Evolutionary conservation across 2,329 filamentous ascomycete species (phyloP).

Genomic region (Blastomyces parvus): DNA sequence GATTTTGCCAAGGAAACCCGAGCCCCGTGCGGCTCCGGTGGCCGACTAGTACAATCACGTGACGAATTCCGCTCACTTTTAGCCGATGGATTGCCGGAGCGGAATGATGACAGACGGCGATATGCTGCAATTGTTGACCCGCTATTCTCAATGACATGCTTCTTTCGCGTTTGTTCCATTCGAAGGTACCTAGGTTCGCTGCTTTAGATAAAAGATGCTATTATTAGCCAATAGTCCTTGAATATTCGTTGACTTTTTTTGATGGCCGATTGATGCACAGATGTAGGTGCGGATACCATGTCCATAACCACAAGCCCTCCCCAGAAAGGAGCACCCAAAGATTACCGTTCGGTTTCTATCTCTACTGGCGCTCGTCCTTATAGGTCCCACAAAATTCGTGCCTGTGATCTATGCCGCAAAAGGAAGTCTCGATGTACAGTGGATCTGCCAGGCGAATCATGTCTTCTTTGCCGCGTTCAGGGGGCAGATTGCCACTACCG

Average conservation of each 20-base stretch:
- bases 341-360: slow-evolving; percentile 15
- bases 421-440: slow-evolving; percentile 55
- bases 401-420: slow-evolving; percentile 51
- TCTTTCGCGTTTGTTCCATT: neutral
- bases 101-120: neutral
- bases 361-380: slow-evolving; percentile 46
- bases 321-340: neutral
- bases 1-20: no score
- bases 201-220: neutral
- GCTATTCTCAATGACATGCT: neutral
- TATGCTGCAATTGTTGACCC: neutral
- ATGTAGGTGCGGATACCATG: neutral
- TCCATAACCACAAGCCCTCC: neutral
- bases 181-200: neutral
- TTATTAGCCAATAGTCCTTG: neutral
- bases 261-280: neutral
- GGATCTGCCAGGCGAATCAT: slow-evolving; percentile 44
- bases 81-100: neutral
- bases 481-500: slow-evolving; percentile 50
- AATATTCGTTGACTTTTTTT: neutral
- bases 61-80: neutral
- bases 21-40: no score
- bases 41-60: neutral
- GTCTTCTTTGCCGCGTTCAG: slow-evolving; percentile 50
- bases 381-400: slow-evolving; percentile 52